Percentiles rank a stretch among this genome's conserved stretches.
Evolutionary conservation across 305 asterid genomes (phyloP).

Genomic region (Fraxinus sp.): DNA sequence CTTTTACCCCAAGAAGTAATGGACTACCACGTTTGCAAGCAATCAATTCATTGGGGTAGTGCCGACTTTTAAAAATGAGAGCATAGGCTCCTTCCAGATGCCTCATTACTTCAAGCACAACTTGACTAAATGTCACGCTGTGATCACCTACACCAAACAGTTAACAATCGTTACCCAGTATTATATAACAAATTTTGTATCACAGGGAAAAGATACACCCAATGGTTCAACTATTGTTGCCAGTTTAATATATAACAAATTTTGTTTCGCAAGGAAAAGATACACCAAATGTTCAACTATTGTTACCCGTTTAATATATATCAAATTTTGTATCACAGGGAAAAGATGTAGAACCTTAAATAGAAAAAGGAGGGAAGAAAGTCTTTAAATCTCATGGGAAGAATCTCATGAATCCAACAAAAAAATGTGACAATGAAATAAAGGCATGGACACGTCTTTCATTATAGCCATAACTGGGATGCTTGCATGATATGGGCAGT

Average conservation of each 20-base stretch:
- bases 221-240: background rate
- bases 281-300: background rate
- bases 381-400: background rate
- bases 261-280: background rate
- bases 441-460: background rate
- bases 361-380: constrained; percentile 8
- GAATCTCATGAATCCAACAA: constrained; percentile 2
- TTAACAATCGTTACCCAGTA: constrained; percentile 11
- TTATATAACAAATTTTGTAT: background rate
- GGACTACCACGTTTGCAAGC: constrained; percentile 99
- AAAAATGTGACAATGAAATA: background rate
- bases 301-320: background rate
- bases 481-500: background rate
- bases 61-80: constrained; percentile 85
- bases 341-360: constrained; percentile 1
- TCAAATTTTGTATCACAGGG: background rate
- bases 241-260: background rate
- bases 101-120: constrained; percentile 95
- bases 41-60: constrained; percentile 90
- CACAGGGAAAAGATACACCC: background rate
- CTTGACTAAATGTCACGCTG: constrained; percentile 85
- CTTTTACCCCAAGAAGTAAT: constrained; percentile 91
- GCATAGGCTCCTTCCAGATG: constrained; percentile 99
- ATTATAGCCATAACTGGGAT: background rate
- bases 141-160: constrained; percentile 61